Evolutionary conservation across 2,329 filamentous ascomycete species (phyloP), one percentile per base, ranked within the genome.

Genomic region (Tolypocladium guangdongense): DNA sequence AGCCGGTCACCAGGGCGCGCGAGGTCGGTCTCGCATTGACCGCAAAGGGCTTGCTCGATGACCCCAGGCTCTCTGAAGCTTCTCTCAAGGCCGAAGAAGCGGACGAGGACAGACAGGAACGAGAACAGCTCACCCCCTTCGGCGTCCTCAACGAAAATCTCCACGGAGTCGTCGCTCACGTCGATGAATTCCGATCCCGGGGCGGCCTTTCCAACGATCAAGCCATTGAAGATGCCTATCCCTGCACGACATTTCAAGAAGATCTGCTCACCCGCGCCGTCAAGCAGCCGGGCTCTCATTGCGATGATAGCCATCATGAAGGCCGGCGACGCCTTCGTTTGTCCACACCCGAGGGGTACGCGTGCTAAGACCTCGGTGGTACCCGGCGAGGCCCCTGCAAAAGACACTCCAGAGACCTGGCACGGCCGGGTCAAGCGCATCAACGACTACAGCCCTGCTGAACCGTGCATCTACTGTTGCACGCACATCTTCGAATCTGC

Each of bases 211-310:
- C 38, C 16, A 20, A 37, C 16, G 33, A 33, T 8, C 11, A 39
- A 48, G 12, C 49, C 16, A 51, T 67, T 30, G 46, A 65, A 32
- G 68, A 73, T 52, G 56, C 67, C 3, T 73, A 68, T 46, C 71
- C 70, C 3, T 70, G 67, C 59, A 67, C 68, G 8, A 60, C 64
- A 4, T 59, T 73, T 1, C 71, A 74, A 52, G 68, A 70, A 54
- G 68, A 66, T 2, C 63, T 74, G 1, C 61, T 74, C 39, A 64
- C 67, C 0, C 58, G 71, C 2, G 62, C 69, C 2, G 60, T 58
- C 37, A 60, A 66, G 18, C 49, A 58, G 2, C 54, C 51, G 2
- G 69, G 67, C 2, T 65, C 65, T 52, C 6, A 50, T 60, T 3
- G 36, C 56, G 2, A 51, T 57, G 4, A 4, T 59, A 7, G 58